Base-by-base conservation (phyloP, 352 stramenopile genomes). In the Phytophthora constricta region DNA sequence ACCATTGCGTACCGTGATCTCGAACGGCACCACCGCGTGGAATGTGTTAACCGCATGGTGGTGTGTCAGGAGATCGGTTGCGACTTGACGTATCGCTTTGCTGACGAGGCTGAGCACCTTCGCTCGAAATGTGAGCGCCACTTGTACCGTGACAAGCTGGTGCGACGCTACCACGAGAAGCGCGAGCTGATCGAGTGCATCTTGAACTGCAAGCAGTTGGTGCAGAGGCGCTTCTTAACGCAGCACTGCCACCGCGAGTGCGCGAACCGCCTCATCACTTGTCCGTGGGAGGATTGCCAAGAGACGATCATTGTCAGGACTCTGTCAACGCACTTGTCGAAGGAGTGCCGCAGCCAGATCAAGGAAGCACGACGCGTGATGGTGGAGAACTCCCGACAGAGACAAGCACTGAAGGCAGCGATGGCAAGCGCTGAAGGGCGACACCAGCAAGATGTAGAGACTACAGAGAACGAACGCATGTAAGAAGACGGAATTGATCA, bases 1-100 rank as follows among this genome's bases (percentile, higher is more conserved):
- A 39, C 27, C 5, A 50, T 91, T 11, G 49, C 65, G 20, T 45
- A 86, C 23, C 65, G 69, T 0, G 53, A 72, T 0, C 58, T 94
- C 62, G 84, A 94, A 5, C 20, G 54, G 8, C 86, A 94, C 54
- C 77, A 89, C 22, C 76, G 79, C 0, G 17, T 70, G 14, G 65
- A 79, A 19, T 92, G 86, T 31, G 47, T 60, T 10, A 39, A 89
- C 17, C 80, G 84, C n/a, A 49, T 89, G 19, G 79, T 91, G 0
- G 66, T 78, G 20, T 94, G 86, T 62, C 43, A 39, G 3, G 82
- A 91, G 61, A 14, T 74, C 19, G 82, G 74, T 2, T 91, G 84
- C 31, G 77, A 67, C 0, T 45, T 63, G 26, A 37, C 71, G 16
- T 79, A 74, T 53, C 81, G 78, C 14, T 76, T 71, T 14, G 58